Evolutionary conservation across 129 eudicot species (phyloP), one percentile per base, ranked within the genome.

Genomic region (Flaveria bidentis): DNA sequence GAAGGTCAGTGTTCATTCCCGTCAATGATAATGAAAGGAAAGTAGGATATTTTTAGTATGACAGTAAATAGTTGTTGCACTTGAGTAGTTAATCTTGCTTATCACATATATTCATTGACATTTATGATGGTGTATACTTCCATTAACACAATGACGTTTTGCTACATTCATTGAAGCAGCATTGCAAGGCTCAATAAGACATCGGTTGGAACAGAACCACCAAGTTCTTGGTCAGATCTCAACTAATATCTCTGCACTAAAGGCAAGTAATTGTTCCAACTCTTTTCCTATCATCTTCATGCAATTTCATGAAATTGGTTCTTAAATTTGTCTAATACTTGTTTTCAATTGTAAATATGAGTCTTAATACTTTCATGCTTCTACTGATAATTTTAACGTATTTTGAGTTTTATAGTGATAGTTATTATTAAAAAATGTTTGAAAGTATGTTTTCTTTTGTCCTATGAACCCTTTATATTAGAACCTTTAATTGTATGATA

Each of bases 151-250:
- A 46, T 79, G 67, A 42, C 23, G 25, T 73, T 66, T 12, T 55
- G 17, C 26, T 26, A 28, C 50, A 72, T 42, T 61, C 39, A 13
- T 36, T 72, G 47, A 73, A 73, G 70, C 93, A 92, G 97, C 85
- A 20, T 71, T 88, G 77, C 80, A 71, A 72, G 88, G 89, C 75
- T 82, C 82, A 36, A 70, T 90, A 65, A 81, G 89, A 76, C 89
- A 84, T 78, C 82, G 86, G 30, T 70, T 92, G 85, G 93, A 89
- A 66, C 91, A 86, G 52, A 92, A 92, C 82, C 71, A 47, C 53
- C 93, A 86, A 75, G 86, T 87, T 80, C 84, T 92, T 71, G 76
- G 84, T 72, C 90, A 82, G 77, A 90, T 92, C 71, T 81, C 90
- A 69, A 71, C 80, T 74, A 92, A 92, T 83, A 78, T 92, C 36